Evolutionary conservation across 805 yeast species (phyloP).

Genomic region (Isabelozyma pseudorhagii): DNA sequence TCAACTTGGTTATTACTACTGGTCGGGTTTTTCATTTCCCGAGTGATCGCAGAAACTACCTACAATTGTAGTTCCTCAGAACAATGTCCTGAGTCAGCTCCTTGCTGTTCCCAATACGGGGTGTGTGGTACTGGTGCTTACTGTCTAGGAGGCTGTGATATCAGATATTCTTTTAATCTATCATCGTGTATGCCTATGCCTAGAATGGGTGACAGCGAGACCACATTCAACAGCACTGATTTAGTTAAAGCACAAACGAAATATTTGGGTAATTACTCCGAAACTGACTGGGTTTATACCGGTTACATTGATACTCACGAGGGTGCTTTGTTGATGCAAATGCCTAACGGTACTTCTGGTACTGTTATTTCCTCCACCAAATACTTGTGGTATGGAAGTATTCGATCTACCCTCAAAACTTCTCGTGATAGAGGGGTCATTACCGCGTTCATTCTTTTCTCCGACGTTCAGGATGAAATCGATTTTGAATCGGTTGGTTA

Average conservation of each 20-base stretch:
- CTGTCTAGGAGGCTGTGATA: conserved; percentile 89
- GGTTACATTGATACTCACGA: conserved; percentile 53
- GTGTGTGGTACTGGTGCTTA: conserved; percentile 71
- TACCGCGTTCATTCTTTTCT: conserved; percentile 75
- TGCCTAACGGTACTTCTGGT: conserved; percentile 76
- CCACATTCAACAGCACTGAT: conserved; percentile 36
- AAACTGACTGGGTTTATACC: conserved; percentile 66
- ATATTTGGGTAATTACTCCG: conserved; percentile 70
- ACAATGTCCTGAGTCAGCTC: conserved; percentile 72
- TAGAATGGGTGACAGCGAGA: conserved; percentile 48
- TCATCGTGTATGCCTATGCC: conserved; percentile 88
- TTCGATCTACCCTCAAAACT: conserved; percentile 64
- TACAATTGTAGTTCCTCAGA: conserved; percentile 47
- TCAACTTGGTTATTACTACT: conserved; percentile 1
- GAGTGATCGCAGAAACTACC: neutral
- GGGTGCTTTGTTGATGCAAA: conserved; percentile 59
- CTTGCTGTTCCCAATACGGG: conserved; percentile 86
- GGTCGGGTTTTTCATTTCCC: neutral
- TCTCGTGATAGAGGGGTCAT: conserved; percentile 80
- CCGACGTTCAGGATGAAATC: conserved; percentile 86
- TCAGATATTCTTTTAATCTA: conserved; percentile 59
- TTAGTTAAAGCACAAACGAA: conserved; percentile 19
- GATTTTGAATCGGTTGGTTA: conserved; percentile 86
- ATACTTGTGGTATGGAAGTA: conserved; percentile 86
- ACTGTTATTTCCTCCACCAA: conserved; percentile 77